Conservation (phyloP, 2,329 filamentous ascomycete species). For the Aspergillus fischeri region DNA sequence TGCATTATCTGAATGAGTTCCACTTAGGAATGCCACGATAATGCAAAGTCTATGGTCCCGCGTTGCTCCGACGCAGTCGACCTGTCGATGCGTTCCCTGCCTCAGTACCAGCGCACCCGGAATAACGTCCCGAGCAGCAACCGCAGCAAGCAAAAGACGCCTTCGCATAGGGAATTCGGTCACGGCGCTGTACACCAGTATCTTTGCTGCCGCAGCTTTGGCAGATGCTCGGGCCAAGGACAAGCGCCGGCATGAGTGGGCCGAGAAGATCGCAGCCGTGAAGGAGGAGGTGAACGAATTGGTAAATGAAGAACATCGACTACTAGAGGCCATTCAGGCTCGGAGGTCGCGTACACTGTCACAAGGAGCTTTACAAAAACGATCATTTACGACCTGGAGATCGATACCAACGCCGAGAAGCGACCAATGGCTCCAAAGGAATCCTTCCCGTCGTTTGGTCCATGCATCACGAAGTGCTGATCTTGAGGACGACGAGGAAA, state of each 20-base stretch:
- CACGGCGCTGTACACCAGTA: conserved; percentile 42
- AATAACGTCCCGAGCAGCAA: conserved; percentile 31
- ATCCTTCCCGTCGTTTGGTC: not conserved
- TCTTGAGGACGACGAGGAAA: not conserved
- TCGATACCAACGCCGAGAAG: conserved; percentile 8
- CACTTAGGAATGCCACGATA: conserved; percentile 30
- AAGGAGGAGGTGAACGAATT: conserved; percentile 40
- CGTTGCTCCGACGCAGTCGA: conserved; percentile 33
- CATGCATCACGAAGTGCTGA: not conserved
- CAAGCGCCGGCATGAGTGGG: conserved; percentile 36
- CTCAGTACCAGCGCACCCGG: conserved; percentile 32
- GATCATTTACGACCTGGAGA: conserved; percentile 21
- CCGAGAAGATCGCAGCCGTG: conserved; percentile 41
- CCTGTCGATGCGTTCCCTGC: conserved; percentile 42
- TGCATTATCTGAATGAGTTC: not conserved
- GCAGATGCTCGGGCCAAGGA: conserved; percentile 39
- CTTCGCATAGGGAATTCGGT: conserved; percentile 41
- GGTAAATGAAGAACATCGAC: conserved; percentile 35
- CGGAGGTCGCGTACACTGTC: conserved; percentile 18
- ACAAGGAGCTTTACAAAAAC: conserved; percentile 19
- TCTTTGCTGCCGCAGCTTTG: conserved; percentile 40
- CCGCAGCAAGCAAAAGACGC: conserved; percentile 34
- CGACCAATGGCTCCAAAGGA: not conserved
- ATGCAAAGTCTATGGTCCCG: conserved; percentile 46
- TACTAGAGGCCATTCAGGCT: conserved; percentile 29